Base-by-base conservation (phyloP, 345 rosid genomes). In the Eucalyptus viminalis region DNA sequence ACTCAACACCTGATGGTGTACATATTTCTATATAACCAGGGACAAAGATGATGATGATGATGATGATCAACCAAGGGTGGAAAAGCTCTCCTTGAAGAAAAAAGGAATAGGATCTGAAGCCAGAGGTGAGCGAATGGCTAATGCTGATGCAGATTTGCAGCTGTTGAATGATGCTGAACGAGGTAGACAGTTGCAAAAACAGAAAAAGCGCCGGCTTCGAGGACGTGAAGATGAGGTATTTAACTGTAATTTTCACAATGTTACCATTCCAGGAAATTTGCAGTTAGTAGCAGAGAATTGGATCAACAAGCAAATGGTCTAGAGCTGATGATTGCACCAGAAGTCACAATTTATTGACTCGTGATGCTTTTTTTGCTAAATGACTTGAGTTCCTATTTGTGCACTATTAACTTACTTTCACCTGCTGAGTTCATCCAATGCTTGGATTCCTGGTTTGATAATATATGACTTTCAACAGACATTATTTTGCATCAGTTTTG, bases 51-150 rank as follows among this genome's bases (percentile, higher is more conserved):
- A 53, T 88, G 88, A 22, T 89, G 88, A 88, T 86, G 95, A 94
- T 88, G 96, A 96, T 91, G 97, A 96, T 86, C 94, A 93, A 89
- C 95, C 96, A 89, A 95, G 91, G 92, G 92, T 94, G 91, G 97
- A 96, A 91, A 97, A 97, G 93, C 91, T 97, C 88, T 96, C 96
- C 51, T 89, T 97, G 93, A 97, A 96, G 95, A 96, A 95, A 92
- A 98, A 93, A 91, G 99, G 99, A 90, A 90, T 96, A 86, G 99
- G 99, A 86, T 98, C 99, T 89, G 98, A 96, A 93, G 99, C 95
- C 90, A 95, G 96, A 93, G 94, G 97, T 90, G 97, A 96, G 89
- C 95, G 93, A 80, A 89, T 95, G 91, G 98, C 94, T 90, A 95
- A 93, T 87, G 95, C 97, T 86, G 97, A 97, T 94, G 88, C 90